A percentile compares a stretch with the other conserved stretches of the same genome.
Conservation (phyloP, 1,139 yeast species). For the Chernovozyma aurita region DNA sequence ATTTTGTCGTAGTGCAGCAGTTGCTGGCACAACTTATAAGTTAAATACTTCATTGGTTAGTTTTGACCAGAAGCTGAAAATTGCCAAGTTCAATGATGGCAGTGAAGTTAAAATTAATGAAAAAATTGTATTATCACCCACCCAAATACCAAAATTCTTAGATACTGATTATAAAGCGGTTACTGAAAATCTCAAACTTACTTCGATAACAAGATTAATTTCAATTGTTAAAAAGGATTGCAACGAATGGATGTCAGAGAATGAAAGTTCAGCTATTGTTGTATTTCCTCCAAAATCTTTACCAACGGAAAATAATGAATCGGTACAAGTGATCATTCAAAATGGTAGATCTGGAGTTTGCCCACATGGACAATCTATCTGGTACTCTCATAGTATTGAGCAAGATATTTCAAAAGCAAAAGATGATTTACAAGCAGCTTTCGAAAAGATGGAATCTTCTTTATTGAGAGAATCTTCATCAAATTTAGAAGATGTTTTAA, state of each 20-base stretch:
- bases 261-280: constrained; percentile 79
- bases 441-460: constrained; percentile 72
- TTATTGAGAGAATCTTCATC: constrained; percentile 68
- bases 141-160: constrained; percentile 57
- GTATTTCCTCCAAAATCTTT: constrained; percentile 91
- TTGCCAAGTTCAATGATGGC: constrained; percentile 76
- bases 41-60: constrained; percentile 61
- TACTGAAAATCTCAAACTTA: constrained; percentile 29
- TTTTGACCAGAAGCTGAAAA: constrained; percentile 60
- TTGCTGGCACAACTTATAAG: constrained; percentile 93
- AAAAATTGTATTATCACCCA: constrained; percentile 66
- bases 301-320: constrained; percentile 57
- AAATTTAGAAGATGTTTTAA: constrained; percentile 39
- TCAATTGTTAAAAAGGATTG: constrained; percentile 86
- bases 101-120: constrained; percentile 70
- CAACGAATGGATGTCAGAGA: constrained; percentile 84
- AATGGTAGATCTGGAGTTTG: constrained; percentile 90
- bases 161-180: constrained; percentile 30
- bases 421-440: constrained; percentile 74
- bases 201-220: constrained; percentile 65
- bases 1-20: constrained; percentile 96
- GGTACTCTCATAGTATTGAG: constrained; percentile 85
- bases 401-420: constrained; percentile 63
- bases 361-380: constrained; percentile 81
- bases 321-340: constrained; percentile 83